Base-by-base conservation (phyloP, 306 rosid species). In the Luffa acutangula region DNA sequence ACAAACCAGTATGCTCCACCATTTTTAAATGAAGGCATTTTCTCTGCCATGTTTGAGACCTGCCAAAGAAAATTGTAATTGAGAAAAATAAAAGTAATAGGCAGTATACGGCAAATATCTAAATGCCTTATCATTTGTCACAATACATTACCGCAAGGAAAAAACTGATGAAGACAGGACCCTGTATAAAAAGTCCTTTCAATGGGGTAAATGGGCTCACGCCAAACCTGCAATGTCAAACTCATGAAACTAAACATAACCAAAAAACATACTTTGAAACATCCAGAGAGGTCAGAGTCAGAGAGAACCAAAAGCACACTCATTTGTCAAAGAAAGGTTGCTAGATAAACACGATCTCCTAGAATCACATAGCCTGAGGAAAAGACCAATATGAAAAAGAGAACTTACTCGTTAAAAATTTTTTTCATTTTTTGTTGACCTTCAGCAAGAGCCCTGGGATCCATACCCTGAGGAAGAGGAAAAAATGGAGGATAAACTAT, bases 1-100 rank as follows among this genome's bases (percentile, higher is more conserved):
- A 82, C 74, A 87, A 95, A 95, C 98, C 98, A 95, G 87, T 0
- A 89, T 65, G 91, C 92, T 76, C 98, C 98, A 6, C 98, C 98
- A 77, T 59, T 77, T 89, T 95, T 92, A 78, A 95, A 95, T 49
- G 98, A 95, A 71, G 97, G 97, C 83, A 92, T 46, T 72, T 92
- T 92, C 80, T 91, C 97, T 86, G 97, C 89, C 98, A 95, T 95
- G 78, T 91, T 95, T 10, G 84, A 20, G 82, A 95, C 82, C 99
- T 95, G 83, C 41, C 77, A 85, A 84, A 79, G 72, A 81, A 84
- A 83, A 76, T 73, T 78, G 84, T 73, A n/a, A 86, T 66, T 76
- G 51, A 88, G 42, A 78, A 80, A 49, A 76, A 64, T 21, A 54
- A 71, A 84, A 73, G 64, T 41, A 14, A 8, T 17, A 17, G 12